Base-by-base conservation (phyloP, 192 early-diverging fungal species). In the Rhizophagus sp. region DNA sequence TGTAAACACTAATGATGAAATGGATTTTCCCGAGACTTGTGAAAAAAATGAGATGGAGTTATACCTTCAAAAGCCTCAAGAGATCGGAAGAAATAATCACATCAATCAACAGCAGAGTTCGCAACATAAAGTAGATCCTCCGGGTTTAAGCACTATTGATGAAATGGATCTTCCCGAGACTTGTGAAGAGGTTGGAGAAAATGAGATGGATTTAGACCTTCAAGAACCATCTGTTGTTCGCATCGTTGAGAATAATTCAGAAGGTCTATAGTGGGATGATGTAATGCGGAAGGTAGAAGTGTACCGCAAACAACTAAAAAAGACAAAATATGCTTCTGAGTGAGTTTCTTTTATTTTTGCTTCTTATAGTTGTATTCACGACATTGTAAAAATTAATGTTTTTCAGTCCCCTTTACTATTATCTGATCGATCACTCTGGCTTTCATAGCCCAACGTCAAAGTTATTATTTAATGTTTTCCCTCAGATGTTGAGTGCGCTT, bases 381-480 rank as follows among this genome's bases (percentile, higher is more conserved):
- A 57, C 47, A 49, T 73, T 57, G 8, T 52, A 15, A 73, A 73
- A 52, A 25, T 73, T 57, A 57, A 12, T 73, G 3, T 52, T 73
- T 73, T 34, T 73, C 50, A 76, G 75, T 64, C 75, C 75, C 36
- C 47, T 76, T 39, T 64, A 76, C 7, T 76, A 76, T 44, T 76
- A 76, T 80, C 39, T 79, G 22, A 62, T 79, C 22, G 17, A 79
- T 72, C 66, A 79, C 15, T 79, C 78, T 24, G 78, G 69, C 52
- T 63, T 41, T 62, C 39, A 73, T 63, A 52, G 36, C 22, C 66
- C 78, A 36, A 79, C 12, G 11, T 36, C 33, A 25, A 63, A 69
- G 10, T 44, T 79, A 44, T 80, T 80, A 52, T 57, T 19, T 62
- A 62, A 75, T 63, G 34, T 47, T 63, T 65, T 80, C 64, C 52